These are phyloP conservation scores for Diaporthe caulivora DNA, from an alignment of 2,329 filamentous ascomycete genomes.

Conservation along the genomic window DNA sequence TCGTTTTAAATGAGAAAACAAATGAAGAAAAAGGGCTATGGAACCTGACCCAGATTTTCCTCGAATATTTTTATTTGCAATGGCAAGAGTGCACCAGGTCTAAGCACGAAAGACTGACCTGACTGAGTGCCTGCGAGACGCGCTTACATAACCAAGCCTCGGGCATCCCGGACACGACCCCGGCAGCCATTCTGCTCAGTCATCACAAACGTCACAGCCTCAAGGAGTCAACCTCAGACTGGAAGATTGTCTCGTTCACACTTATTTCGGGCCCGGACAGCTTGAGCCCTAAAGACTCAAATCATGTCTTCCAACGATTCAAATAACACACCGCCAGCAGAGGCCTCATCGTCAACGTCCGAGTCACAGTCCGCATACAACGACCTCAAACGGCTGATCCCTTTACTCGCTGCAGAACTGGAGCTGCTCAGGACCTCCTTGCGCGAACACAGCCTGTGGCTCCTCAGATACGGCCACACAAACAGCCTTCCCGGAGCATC, in stretches of 20 bases:
- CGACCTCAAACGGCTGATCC: conserved; percentile 46
- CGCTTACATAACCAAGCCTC: conserved; percentile 18
- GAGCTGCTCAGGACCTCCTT: conserved; percentile 47
- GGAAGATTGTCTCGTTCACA: neutral
- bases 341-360: conserved; percentile 34
- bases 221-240: neutral
- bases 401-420: conserved; percentile 45
- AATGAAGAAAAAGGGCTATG: too few species aligned
- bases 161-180: neutral
- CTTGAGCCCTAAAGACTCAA: neutral
- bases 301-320: conserved; percentile 12
- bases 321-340: neutral
- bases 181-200: conserved; percentile 2
- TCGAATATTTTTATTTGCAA: too few species aligned
- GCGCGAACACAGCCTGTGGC: conserved; percentile 49
- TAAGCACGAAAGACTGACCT: too few species aligned
- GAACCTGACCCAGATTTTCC: too few species aligned
- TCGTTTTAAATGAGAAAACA: too few species aligned
- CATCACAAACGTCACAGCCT: conserved; percentile 27
- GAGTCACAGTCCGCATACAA: conserved; percentile 44
- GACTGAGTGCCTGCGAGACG: too few species aligned
- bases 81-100: too few species aligned
- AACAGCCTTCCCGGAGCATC: conserved; percentile 30
- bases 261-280: neutral
- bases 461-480: conserved; percentile 45